These are phyloP conservation scores for Chlamydomonas incerta DNA, from an alignment of 139 green algal species.

Conservation along the genomic window DNA sequence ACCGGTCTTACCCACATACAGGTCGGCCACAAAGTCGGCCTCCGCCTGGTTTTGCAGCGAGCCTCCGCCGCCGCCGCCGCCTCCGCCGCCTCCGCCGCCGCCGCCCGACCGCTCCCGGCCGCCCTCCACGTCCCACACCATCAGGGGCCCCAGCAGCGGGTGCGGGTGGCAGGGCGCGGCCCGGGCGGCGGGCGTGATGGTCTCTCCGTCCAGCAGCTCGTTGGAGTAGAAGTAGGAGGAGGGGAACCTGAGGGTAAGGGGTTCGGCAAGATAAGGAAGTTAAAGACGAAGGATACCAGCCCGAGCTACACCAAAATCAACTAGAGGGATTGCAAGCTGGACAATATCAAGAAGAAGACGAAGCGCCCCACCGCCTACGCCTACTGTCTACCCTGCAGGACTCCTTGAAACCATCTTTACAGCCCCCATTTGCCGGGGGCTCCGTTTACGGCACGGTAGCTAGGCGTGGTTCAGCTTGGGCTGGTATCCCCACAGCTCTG, in stretches of 20 bases:
- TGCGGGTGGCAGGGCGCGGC: conserved; percentile 64
- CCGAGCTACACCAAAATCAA: too few relatives aligned
- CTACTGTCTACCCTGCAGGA: too few relatives aligned
- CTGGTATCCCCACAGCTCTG: too few relatives aligned
- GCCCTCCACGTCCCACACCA: conserved; percentile 59
- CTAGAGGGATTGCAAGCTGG: too few relatives aligned
- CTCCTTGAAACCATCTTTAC: too few relatives aligned
- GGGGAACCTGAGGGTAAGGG: conserved; percentile 48
- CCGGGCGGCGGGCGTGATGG: conserved; percentile 40
- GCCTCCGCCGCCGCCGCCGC: conserved; percentile 21
- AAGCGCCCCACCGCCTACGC: too few relatives aligned
- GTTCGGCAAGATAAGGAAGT: background rate
- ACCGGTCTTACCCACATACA: conserved; percentile 45
- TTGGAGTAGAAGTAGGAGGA: conserved; percentile 76
- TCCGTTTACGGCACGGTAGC: too few relatives aligned
- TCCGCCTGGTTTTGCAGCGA: conserved; percentile 67
- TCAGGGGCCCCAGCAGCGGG: conserved; percentile 50
- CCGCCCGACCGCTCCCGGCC: conserved; percentile 64
- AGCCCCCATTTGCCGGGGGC: too few relatives aligned
- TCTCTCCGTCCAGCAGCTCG: conserved; percentile 59
- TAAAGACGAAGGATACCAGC: too few relatives aligned
- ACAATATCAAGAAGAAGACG: too few relatives aligned
- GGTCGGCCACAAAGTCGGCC: conserved; percentile 67
- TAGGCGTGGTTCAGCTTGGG: too few relatives aligned
- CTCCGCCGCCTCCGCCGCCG: conserved; percentile 12